Evolutionary conservation across 345 rosid genomes (phyloP).

Genomic region (Gossypium raimondii): DNA sequence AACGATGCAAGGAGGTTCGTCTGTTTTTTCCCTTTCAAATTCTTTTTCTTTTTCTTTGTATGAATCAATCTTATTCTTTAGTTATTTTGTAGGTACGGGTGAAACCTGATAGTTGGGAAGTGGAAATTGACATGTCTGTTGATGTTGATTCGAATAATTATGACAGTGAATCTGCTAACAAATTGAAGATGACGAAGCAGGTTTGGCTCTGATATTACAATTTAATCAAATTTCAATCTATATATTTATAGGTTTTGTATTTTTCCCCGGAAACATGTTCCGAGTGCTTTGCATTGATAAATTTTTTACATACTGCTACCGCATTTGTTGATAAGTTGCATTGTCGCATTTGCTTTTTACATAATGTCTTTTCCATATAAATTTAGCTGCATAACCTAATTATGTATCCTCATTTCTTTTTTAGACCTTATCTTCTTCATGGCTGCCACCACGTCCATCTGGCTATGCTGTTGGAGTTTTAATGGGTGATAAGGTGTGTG

Average conservation of each 20-base stretch:
- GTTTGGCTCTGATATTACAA: conserved; percentile 28
- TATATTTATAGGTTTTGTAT: not conserved
- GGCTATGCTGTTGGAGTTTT: conserved; percentile 77
- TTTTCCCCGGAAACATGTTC: not conserved
- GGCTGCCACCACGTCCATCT: conserved; percentile 41
- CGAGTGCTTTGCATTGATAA: not conserved
- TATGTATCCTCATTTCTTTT: not conserved
- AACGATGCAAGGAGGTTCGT: conserved; percentile 60
- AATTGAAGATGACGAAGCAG: conserved; percentile 51
- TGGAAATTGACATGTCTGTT: conserved; percentile 68
- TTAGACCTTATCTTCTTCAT: conserved; percentile 56
- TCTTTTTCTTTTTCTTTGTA: not conserved
- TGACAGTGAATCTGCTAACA: conserved; percentile 34
- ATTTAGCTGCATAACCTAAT: not conserved
- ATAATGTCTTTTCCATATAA: not conserved
- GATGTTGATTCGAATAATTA: conserved; percentile 53
- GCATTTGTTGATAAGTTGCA: not conserved
- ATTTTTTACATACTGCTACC: not conserved
- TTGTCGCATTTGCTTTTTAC: not conserved
- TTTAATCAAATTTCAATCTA: not conserved
- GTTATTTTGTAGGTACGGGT: conserved; percentile 62
- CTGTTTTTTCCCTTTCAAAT: not conserved
- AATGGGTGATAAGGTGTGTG: conserved; percentile 65
- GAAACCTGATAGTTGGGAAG: conserved; percentile 48
- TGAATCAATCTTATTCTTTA: not conserved